Percentiles rank a stretch among this genome's conserved stretches.
Conservation (phyloP, 306 rosid species). For the Carpinus fangiana region DNA sequence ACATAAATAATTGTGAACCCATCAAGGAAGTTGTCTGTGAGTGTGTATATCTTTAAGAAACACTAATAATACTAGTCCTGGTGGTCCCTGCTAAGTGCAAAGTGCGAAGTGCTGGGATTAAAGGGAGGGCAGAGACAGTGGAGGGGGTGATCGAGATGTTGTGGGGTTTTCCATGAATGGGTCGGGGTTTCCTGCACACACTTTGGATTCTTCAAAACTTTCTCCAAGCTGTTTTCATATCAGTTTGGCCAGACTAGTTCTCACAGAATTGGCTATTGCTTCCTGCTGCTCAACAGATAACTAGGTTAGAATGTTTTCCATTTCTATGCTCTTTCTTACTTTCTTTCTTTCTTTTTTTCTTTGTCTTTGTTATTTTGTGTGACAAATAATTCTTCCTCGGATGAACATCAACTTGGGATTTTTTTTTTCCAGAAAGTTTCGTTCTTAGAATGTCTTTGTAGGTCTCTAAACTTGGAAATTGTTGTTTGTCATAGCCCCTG, state of each 20-base stretch:
- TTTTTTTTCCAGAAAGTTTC: conserved; percentile 4
- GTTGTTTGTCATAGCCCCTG: background rate
- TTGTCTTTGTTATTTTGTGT: conserved; percentile 3
- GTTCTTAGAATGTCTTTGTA: conserved; percentile 4
- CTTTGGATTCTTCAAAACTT: conserved; percentile 29
- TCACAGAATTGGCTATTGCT: conserved; percentile 21
- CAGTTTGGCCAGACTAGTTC: conserved; percentile 18
- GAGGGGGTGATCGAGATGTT: conserved; percentile 40
- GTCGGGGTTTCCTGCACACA: conserved; percentile 22
- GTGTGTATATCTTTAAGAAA: background rate
- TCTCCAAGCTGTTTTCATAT: conserved; percentile 29
- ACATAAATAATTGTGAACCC: conserved; percentile 16
- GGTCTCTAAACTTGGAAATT: conserved; percentile 12
- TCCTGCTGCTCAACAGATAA: conserved; percentile 17
- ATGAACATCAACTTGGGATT: background rate
- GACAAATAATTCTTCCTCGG: background rate
- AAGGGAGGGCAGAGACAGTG: conserved; percentile 31
- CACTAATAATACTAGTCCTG: background rate
- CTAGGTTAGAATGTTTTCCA: conserved; percentile 40
- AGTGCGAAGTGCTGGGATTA: conserved; percentile 29
- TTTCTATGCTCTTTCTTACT: conserved; percentile 1
- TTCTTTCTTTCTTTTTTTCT: background rate
- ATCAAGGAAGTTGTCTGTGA: conserved; percentile 3
- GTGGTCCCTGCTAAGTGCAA: conserved; percentile 12
- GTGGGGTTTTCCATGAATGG: conserved; percentile 30